These are phyloP conservation scores for Protoeuglena noctilucae DNA, from an alignment of 139 green algal genomes.

Conservation along the genomic window DNA sequence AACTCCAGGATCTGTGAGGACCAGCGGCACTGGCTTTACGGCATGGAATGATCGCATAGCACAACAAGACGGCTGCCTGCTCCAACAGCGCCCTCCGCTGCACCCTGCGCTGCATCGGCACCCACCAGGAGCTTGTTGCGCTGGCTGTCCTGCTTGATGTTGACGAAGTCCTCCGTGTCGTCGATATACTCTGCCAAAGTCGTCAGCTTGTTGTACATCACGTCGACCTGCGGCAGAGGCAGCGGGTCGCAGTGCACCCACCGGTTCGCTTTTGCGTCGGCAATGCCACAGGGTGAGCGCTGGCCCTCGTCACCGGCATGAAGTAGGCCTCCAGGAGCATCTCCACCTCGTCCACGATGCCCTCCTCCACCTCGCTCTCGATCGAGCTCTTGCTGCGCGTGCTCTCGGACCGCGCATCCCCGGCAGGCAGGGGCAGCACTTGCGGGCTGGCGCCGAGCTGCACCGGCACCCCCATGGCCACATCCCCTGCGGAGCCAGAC, in stretches of 20 bases:
- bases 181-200: not conserved
- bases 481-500: too few relatives aligned
- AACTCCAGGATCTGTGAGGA: slow-evolving; percentile 54
- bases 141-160: not conserved
- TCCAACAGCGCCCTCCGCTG: not conserved
- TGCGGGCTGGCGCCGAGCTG: not conserved
- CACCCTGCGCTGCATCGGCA: too few relatives aligned
- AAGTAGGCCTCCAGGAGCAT: not conserved
- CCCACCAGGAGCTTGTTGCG: slow-evolving; percentile 40
- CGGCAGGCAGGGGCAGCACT: too few relatives aligned
- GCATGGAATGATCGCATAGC: too few relatives aligned
- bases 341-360: not conserved
- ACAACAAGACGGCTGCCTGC: not conserved
- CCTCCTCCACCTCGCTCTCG: slow-evolving; percentile 5
- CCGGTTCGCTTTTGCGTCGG: too few relatives aligned
- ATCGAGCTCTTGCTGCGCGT: slow-evolving; percentile 6
- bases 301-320: slow-evolving; percentile 44
- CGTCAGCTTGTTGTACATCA: not conserved
- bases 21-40: too few relatives aligned
- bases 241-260: too few relatives aligned
- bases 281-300: too few relatives aligned
- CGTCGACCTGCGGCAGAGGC: not conserved
- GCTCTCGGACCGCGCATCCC: too few relatives aligned
- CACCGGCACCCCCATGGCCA: too few relatives aligned
- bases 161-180: not conserved